Evolutionary conservation across 1,139 yeast species (phyloP).

Genomic region (Keqinozyma sinolaborantium): DNA sequence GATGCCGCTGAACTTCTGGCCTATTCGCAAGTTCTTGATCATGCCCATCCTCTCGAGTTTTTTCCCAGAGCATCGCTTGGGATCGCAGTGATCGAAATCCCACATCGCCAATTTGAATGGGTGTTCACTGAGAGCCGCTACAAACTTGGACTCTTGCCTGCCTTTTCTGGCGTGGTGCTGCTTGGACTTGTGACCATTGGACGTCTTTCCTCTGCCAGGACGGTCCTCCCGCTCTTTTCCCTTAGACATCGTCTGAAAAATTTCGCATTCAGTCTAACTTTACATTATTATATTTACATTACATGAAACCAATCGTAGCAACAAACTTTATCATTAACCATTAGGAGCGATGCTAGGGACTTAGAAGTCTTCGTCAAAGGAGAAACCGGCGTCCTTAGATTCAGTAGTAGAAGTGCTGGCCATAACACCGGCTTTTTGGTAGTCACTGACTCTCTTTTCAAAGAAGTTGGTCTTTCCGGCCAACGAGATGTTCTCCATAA

Average conservation of each 20-base stretch:
- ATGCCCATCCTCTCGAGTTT: slow-evolving; percentile 86
- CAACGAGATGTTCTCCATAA: slow-evolving; percentile 96
- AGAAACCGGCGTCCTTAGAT: slow-evolving; percentile 30
- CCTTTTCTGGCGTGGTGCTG: slow-evolving; percentile 49
- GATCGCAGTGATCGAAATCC: slow-evolving; percentile 99
- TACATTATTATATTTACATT: slow-evolving; percentile 1
- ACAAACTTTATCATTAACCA: slow-evolving; percentile 1
- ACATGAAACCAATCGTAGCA: slow-evolving; percentile 3
- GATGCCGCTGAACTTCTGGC: slow-evolving; percentile 88
- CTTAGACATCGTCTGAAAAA: slow-evolving; percentile 59
- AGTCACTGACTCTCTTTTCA: slow-evolving; percentile 98
- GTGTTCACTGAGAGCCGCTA: slow-evolving; percentile 4
- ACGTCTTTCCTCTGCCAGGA: slow-evolving; percentile 21
- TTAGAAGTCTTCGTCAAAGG: slow-evolving; percentile 50
- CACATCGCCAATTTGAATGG: slow-evolving; percentile 83
- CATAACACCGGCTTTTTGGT: slow-evolving; percentile 99
- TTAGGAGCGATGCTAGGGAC: slow-evolving; percentile 1
- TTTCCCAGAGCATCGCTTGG: slow-evolving; percentile 95
- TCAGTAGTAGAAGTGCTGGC: slow-evolving; percentile 37
- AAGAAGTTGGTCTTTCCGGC: slow-evolving; percentile 99
- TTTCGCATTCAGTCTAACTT: neutral
- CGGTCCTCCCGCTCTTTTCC: slow-evolving; percentile 49
- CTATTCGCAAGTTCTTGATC: slow-evolving; percentile 73
- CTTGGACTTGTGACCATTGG: slow-evolving; percentile 59
- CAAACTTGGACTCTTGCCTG: slow-evolving; percentile 48